phyloP scores from a whole-genome alignment of 2,329 filamentous ascomycete genomes.

The Colletotrichum tropicicola region DNA sequence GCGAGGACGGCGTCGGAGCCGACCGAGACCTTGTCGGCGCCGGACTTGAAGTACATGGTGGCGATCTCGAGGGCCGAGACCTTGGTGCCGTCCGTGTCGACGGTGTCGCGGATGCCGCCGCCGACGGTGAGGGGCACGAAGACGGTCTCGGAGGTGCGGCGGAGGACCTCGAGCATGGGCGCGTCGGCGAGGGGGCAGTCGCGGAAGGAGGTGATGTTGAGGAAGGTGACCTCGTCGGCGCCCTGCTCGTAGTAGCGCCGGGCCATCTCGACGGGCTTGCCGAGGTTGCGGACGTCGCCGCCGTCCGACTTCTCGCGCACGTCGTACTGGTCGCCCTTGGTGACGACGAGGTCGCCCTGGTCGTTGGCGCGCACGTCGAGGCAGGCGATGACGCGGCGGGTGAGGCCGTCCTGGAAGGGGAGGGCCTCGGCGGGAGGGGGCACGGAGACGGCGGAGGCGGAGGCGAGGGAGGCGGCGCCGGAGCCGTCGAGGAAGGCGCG shows the following conservation, averaged over 20 bases:
- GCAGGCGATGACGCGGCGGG: constrained; percentile 93
- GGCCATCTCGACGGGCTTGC: constrained; percentile 96
- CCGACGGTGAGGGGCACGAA: constrained; percentile 97
- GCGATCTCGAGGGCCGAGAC: constrained; percentile 94
- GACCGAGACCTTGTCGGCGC: constrained; percentile 97
- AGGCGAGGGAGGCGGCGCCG: constrained; percentile 59
- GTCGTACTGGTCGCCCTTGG: constrained; percentile 98
- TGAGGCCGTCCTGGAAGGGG: constrained; percentile 72
- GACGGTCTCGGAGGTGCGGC: constrained; percentile 86
- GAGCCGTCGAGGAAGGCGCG: constrained; percentile 86
- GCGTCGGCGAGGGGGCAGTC: constrained; percentile 92
- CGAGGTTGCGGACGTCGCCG: constrained; percentile 83
- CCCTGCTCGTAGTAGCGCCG: constrained; percentile 95
- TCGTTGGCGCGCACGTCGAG: constrained; percentile 96
- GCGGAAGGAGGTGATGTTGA: constrained; percentile 98
- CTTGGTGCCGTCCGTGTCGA: constrained; percentile 85
- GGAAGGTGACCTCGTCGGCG: constrained; percentile 94
- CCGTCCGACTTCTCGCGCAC: constrained; percentile 84
- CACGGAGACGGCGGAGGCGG: constrained; percentile 28
- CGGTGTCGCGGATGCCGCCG: constrained; percentile 92
- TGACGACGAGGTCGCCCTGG: constrained; percentile 92
- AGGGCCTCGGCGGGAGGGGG: constrained; percentile 22
- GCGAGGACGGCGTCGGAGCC: constrained; percentile 94
- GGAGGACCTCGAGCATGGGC: constrained; percentile 94
- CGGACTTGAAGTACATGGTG: constrained; percentile 95